A percentile compares a stretch with the other conserved stretches of the same genome.
These are phyloP conservation scores for Chrysoporthe austroafricana DNA, from an alignment of 2,329 filamentous ascomycete species.

Conservation along the genomic window DNA sequence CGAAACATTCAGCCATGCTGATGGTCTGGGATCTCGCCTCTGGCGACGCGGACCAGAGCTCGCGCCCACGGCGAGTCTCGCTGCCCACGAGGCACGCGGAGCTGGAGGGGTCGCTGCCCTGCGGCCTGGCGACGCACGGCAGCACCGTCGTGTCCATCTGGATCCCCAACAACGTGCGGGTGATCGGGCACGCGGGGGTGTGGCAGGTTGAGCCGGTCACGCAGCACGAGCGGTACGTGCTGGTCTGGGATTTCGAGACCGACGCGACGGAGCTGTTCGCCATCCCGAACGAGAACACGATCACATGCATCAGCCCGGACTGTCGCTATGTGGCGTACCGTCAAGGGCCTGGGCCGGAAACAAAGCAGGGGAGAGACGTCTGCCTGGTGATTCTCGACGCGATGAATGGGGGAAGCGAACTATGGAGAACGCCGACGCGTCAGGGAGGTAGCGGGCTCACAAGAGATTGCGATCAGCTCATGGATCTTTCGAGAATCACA, in stretches of 20 bases:
- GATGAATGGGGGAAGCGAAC: constrained; percentile 38
- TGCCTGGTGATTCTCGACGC: constrained; percentile 43
- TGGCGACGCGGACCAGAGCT: constrained; percentile 21
- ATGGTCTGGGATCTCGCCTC: constrained; percentile 43
- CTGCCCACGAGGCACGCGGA: constrained; percentile 43
- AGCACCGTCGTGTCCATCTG: constrained; percentile 44
- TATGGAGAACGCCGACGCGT: constrained; percentile 43
- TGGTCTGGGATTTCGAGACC: constrained; percentile 45
- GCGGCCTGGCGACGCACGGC: constrained; percentile 42
- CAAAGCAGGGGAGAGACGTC: constrained; percentile 11
- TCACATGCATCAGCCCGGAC: constrained; percentile 44
- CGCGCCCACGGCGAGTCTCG: constrained; percentile 40
- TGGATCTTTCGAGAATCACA: constrained; percentile 41
- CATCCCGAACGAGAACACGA: constrained; percentile 42
- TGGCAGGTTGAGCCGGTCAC: constrained; percentile 41
- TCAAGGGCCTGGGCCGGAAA: constrained; percentile 31
- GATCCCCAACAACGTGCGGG: constrained; percentile 44
- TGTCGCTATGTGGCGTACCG: constrained; percentile 47
- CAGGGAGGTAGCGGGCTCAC: constrained; percentile 37
- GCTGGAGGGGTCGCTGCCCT: constrained; percentile 45
- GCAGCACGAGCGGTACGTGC: constrained; percentile 40
- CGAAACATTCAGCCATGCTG: constrained; percentile 43
- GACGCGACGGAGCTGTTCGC: constrained; percentile 42
- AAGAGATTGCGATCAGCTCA: constrained; percentile 37
- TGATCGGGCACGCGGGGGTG: constrained; percentile 36